These are phyloP conservation scores for Ilyonectria destructans DNA, from an alignment of 2,329 filamentous ascomycete species.

Conservation along the genomic window DNA sequence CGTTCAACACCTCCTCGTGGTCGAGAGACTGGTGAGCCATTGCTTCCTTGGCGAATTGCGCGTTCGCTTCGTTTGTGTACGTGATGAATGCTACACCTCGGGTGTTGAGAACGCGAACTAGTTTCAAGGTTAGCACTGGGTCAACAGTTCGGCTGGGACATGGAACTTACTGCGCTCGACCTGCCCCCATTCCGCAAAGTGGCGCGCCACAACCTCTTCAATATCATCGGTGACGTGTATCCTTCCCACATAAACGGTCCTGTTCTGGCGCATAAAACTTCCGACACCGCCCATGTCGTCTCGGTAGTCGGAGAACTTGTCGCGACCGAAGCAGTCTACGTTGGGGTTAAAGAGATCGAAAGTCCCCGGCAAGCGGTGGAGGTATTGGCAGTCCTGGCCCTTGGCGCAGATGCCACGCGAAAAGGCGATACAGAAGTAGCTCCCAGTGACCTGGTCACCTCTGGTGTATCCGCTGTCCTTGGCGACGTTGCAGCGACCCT, in stretches of 20 bases:
- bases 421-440: constrained; percentile 95
- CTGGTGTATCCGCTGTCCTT: constrained; percentile 85
- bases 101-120: constrained; percentile 85
- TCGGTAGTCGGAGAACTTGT: constrained; percentile 93
- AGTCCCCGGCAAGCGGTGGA: constrained; percentile 89
- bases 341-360: constrained; percentile 95
- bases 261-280: constrained; percentile 92
- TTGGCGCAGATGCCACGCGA: constrained; percentile 87
- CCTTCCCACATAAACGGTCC: constrained; percentile 92
- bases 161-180: constrained; percentile 78
- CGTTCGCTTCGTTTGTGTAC: constrained; percentile 91
- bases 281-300: constrained; percentile 99
- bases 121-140: constrained; percentile 24
- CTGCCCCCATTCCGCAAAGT: constrained; percentile 97
- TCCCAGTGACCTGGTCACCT: constrained; percentile 83
- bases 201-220: constrained; percentile 93
- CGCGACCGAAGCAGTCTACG: constrained; percentile 89
- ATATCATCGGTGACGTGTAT: constrained; percentile 98
- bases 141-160: background rate
- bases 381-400: constrained; percentile 93
- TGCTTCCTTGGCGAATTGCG: constrained; percentile 92
- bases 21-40: constrained; percentile 97
- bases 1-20: constrained; percentile 93
- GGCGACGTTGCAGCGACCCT: constrained; percentile 89
- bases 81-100: constrained; percentile 96